Evolutionary conservation across 129 eudicot genomes (phyloP).

Genomic region (Ambrosia trifida): DNA sequence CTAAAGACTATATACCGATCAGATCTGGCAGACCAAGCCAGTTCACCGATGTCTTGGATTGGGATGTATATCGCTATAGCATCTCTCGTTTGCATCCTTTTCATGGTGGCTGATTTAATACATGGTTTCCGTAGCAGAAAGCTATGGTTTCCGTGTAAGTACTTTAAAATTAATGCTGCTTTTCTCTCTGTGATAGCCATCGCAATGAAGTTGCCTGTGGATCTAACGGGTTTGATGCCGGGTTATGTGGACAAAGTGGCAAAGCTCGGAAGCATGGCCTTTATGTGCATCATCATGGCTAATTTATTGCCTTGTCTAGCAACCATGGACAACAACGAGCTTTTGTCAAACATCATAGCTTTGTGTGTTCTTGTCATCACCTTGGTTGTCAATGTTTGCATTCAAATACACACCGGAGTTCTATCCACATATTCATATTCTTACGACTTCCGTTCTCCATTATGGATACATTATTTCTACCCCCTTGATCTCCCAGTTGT

Average conservation of each 20-base stretch:
- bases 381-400: constrained; percentile 5
- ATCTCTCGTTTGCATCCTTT: background rate
- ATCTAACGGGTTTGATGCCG: background rate
- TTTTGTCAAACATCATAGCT: background rate
- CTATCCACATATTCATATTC: too few species aligned
- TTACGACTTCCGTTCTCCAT: too few species aligned
- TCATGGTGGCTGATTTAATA: background rate
- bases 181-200: background rate
- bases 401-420: background rate
- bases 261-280: background rate
- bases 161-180: background rate
- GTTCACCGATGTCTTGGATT: background rate
- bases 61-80: background rate
- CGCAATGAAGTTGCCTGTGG: background rate
- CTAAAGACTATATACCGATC: too few species aligned
- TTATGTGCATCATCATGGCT: background rate
- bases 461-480: too few species aligned
- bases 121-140: background rate
- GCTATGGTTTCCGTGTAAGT: background rate
- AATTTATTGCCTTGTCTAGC: background rate
- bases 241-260: background rate
- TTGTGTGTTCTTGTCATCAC: background rate
- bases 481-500: too few species aligned
- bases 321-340: background rate
- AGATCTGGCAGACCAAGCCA: too few species aligned